Conservation (phyloP, 441 rosid genomes). For the Sinapis alba region DNA sequence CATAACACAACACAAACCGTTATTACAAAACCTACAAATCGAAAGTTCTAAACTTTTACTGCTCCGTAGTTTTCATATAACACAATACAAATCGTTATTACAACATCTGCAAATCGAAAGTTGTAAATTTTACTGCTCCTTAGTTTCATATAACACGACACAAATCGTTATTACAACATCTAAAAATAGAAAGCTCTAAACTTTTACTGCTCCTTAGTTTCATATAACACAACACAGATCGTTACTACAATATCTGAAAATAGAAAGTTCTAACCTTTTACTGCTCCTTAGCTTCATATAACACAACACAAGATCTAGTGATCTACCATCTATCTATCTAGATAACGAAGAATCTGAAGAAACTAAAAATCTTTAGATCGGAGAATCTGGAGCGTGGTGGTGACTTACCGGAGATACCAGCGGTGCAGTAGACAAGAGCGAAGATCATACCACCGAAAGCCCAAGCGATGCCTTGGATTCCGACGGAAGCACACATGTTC, state of each 20-base stretch:
- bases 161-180: neutral
- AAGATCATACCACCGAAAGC: slow-evolving; percentile 55
- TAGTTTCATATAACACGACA: neutral
- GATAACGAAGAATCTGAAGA: neutral
- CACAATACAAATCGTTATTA: too few relatives aligned
- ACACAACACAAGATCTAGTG: slow-evolving; percentile 14
- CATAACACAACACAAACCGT: slow-evolving; percentile 12
- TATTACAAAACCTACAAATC: neutral
- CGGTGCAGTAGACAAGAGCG: slow-evolving; percentile 54
- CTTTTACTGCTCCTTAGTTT: neutral
- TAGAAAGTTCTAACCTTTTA: neutral
- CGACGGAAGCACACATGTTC: slow-evolving; percentile 45
- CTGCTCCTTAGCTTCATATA: neutral
- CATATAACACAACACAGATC: neutral
- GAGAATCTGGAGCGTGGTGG: neutral
- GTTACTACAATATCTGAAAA: too few relatives aligned
- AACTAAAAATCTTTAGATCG: neutral
- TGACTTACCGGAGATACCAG: slow-evolving; percentile 52
- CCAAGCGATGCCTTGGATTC: slow-evolving; percentile 54
- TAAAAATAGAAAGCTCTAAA: neutral
- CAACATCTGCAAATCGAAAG: too few relatives aligned
- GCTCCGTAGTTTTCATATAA: neutral
- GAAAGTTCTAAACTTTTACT: neutral
- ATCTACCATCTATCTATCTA: slow-evolving; percentile 22
- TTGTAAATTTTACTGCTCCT: neutral